phyloP scores from a whole-genome alignment of 1,139 yeast genomes.

The Geotrichum siamense region DNA sequence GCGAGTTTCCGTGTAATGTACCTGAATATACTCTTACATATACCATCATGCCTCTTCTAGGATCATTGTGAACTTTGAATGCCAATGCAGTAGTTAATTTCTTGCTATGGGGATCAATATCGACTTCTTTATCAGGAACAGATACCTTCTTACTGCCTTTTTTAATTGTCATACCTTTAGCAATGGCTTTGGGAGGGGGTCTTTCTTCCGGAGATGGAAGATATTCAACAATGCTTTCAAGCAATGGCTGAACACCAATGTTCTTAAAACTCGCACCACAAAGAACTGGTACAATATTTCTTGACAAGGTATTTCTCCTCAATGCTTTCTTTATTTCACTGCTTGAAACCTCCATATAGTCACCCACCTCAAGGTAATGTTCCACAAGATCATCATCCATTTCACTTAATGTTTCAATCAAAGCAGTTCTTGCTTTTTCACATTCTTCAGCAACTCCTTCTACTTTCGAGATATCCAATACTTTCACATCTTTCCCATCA shows the following conservation, averaged over 20 bases:
- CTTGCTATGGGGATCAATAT: slow-evolving; percentile 48
- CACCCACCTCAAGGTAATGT: slow-evolving; percentile 50
- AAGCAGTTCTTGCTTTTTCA: slow-evolving; percentile 55
- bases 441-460: slow-evolving; percentile 43
- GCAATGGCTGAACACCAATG: slow-evolving; percentile 88
- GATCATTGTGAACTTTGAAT: slow-evolving; percentile 84
- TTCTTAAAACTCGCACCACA: slow-evolving; percentile 92
- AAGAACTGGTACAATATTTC: slow-evolving; percentile 64
- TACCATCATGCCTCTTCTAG: slow-evolving; percentile 69
- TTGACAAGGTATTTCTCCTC: slow-evolving; percentile 52
- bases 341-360: slow-evolving; percentile 54
- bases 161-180: slow-evolving; percentile 15
- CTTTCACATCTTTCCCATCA: slow-evolving; percentile 52
- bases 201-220: slow-evolving; percentile 78
- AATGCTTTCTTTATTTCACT: slow-evolving; percentile 50
- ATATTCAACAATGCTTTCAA: slow-evolving; percentile 72
- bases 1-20: slow-evolving; percentile 51
- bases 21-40: slow-evolving; percentile 89
- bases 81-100: slow-evolving; percentile 74
- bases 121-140: slow-evolving; percentile 38
- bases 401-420: slow-evolving; percentile 79
- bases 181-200: slow-evolving; percentile 44
- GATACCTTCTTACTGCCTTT: slow-evolving; percentile 31
- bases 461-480: slow-evolving; percentile 39
- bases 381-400: slow-evolving; percentile 71